Evolutionary conservation across 2,329 filamentous ascomycete species (phyloP).

Genomic region (Scolecobasidium constrictum): DNA sequence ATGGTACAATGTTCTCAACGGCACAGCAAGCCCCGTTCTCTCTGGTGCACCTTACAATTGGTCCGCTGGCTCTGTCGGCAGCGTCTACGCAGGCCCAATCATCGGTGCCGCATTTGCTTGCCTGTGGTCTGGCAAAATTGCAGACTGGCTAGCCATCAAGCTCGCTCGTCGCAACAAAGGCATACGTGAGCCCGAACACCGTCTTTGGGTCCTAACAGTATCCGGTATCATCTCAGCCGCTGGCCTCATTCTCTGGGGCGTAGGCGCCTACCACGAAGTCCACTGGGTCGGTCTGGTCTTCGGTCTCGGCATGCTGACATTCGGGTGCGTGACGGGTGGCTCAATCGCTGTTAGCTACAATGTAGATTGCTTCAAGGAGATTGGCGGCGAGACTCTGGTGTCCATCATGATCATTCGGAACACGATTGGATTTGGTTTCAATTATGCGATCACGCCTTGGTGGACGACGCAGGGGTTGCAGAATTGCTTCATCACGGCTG

Average conservation of each 20-base stretch:
- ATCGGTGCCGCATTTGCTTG: conserved; percentile 25
- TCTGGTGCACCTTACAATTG: conserved; percentile 25
- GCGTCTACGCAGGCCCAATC: conserved; percentile 25
- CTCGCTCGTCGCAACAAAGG: conserved; percentile 27
- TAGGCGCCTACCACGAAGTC: conserved; percentile 3
- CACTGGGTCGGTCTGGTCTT: conserved; percentile 16
- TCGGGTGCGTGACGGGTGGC: conserved; percentile 24
- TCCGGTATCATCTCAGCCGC: conserved; percentile 32
- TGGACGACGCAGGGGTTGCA: conserved; percentile 12
- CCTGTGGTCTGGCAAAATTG: conserved; percentile 25
- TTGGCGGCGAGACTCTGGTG: conserved; percentile 29
- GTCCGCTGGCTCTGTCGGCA: conserved; percentile 25
- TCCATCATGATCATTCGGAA: conserved; percentile 37
- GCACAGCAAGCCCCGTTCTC: conserved; percentile 29
- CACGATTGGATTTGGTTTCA: conserved; percentile 36
- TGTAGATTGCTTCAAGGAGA: conserved; percentile 23
- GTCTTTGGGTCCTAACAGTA: conserved; percentile 28
- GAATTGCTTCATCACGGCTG: not conserved
- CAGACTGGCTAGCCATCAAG: conserved; percentile 22
- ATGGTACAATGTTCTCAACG: conserved; percentile 35
- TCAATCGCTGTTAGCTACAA: conserved; percentile 29
- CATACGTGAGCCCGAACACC: conserved; percentile 28
- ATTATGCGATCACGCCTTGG: conserved; percentile 37
- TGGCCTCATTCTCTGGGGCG: conserved; percentile 23
- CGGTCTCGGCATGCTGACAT: conserved; percentile 19